phyloP scores from a whole-genome alignment of 1,284 basidiomycete species.

The Ganoderma meredithae region DNA sequence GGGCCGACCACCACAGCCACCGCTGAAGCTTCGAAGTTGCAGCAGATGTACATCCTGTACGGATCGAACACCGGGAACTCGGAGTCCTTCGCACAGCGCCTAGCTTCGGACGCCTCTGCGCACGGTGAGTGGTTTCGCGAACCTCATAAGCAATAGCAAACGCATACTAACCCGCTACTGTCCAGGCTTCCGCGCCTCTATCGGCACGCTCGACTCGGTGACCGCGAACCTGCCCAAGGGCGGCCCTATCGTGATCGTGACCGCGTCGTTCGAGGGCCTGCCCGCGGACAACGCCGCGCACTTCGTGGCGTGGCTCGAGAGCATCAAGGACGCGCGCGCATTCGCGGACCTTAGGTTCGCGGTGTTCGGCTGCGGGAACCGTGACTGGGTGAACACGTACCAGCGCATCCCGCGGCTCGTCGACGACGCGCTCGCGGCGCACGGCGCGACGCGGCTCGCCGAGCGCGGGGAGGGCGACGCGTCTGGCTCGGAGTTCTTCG shows the following conservation, averaged over 20 bases:
- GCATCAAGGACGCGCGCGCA: slow-evolving; percentile 37
- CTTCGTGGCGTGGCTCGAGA: slow-evolving; percentile 51
- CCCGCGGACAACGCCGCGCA: slow-evolving; percentile 57
- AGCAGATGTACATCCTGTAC: slow-evolving; percentile 50
- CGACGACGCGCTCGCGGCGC: slow-evolving; percentile 47
- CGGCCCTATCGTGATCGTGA: slow-evolving; percentile 56
- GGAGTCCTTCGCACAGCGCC: slow-evolving; percentile 56
- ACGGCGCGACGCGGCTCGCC: slow-evolving; percentile 51
- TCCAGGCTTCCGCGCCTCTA: slow-evolving; percentile 48
- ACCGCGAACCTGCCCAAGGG: slow-evolving; percentile 49
- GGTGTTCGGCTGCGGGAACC: slow-evolving; percentile 62
- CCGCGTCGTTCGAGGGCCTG: slow-evolving; percentile 59
- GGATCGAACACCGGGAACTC: slow-evolving; percentile 60
- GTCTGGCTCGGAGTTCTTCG: slow-evolving; percentile 52
- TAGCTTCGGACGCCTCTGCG: slow-evolving; percentile 48
- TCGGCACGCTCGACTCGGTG: slow-evolving; percentile 53
- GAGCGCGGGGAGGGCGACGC: slow-evolving; percentile 54
- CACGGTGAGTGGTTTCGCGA: slow-evolving; percentile 50
- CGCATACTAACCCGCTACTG: neutral
- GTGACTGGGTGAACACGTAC: slow-evolving; percentile 59
- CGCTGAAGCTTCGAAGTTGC: slow-evolving; percentile 15
- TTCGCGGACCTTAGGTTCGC: slow-evolving; percentile 50
- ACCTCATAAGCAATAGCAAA: too few species aligned
- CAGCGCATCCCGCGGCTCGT: slow-evolving; percentile 57
- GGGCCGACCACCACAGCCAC: neutral